Evolutionary conservation across 2,329 filamentous ascomycete genomes (phyloP).

Genomic region (Ambrosiella beaveri): DNA sequence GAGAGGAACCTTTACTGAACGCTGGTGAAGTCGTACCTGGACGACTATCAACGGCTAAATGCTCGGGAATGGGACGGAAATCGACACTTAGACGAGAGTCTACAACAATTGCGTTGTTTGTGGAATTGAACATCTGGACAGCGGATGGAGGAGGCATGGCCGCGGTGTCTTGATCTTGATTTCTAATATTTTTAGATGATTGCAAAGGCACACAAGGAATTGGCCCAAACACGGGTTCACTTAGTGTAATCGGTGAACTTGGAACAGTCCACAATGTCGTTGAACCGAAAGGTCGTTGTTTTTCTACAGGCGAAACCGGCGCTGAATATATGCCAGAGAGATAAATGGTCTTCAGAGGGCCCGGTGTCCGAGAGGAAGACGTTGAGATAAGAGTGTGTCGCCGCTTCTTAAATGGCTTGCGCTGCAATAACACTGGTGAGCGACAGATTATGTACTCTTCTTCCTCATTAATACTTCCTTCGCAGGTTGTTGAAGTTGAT

Average conservation of each 20-base stretch:
- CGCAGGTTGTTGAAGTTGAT: slow-evolving; percentile 8
- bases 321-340: neutral
- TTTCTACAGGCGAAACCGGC: neutral
- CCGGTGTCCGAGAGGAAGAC: neutral
- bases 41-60: neutral
- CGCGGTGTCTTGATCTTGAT: neutral
- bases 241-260: neutral
- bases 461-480: neutral
- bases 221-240: neutral
- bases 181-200: neutral
- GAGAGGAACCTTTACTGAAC: slow-evolving; percentile 5
- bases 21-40: slow-evolving; percentile 4
- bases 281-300: neutral
- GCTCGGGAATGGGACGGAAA: neutral
- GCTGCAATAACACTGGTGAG: neutral
- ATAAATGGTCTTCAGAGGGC: neutral
- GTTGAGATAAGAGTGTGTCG: slow-evolving; percentile 6
- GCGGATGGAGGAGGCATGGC: slow-evolving; percentile 4
- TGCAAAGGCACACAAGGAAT: neutral
- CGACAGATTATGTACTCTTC: neutral
- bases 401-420: neutral
- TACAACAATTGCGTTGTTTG: slow-evolving; percentile 6
- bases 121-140: neutral
- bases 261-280: neutral
- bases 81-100: slow-evolving; percentile 10